Conservation (phyloP, 2,329 filamentous ascomycete species). For the Microdochium trichocladiopsis region DNA sequence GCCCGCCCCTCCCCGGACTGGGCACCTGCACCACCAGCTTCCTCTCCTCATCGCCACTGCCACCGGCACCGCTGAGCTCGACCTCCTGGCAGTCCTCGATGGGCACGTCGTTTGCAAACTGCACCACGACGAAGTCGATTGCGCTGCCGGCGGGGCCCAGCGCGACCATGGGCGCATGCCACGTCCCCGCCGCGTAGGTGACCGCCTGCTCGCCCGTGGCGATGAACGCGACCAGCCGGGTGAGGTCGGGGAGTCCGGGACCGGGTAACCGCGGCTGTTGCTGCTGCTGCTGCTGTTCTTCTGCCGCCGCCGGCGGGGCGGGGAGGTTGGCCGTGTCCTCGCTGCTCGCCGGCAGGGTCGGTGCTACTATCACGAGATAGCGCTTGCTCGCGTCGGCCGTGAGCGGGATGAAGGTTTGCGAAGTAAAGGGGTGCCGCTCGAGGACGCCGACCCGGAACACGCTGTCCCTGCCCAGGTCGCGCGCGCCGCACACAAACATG, state of each 20-base stretch:
- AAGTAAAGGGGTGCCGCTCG: constrained; percentile 89
- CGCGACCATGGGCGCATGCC: constrained; percentile 95
- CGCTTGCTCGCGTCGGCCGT: constrained; percentile 35
- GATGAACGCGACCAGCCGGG: constrained; percentile 66
- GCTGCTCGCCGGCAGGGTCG: constrained; percentile 51
- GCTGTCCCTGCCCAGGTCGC: constrained; percentile 32
- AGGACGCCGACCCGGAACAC: constrained; percentile 66
- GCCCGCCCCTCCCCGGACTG: constrained; percentile 2
- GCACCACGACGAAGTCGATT: constrained; percentile 82
- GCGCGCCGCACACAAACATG: constrained; percentile 80
- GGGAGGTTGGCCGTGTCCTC: constrained; percentile 28
- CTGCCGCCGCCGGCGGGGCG: constrained; percentile 19
- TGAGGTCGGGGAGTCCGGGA: constrained; percentile 65
- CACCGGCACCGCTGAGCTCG: constrained; percentile 21
- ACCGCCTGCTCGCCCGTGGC: constrained; percentile 75
- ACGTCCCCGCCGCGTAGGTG: constrained; percentile 86
- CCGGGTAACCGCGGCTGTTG: constrained; percentile 41
- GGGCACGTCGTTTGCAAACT: constrained; percentile 77
- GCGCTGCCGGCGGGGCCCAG: constrained; percentile 52
- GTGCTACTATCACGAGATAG: constrained; percentile 87
- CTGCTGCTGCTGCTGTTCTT: constrained; percentile 11
- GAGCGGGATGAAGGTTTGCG: constrained; percentile 86
- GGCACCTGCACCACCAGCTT: constrained; percentile 17
- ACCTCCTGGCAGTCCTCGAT: constrained; percentile 87
- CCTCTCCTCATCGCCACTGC: constrained; percentile 20